Base-by-base conservation (phyloP, 2,329 filamentous ascomycete species). In the Bipolaris cookei region DNA sequence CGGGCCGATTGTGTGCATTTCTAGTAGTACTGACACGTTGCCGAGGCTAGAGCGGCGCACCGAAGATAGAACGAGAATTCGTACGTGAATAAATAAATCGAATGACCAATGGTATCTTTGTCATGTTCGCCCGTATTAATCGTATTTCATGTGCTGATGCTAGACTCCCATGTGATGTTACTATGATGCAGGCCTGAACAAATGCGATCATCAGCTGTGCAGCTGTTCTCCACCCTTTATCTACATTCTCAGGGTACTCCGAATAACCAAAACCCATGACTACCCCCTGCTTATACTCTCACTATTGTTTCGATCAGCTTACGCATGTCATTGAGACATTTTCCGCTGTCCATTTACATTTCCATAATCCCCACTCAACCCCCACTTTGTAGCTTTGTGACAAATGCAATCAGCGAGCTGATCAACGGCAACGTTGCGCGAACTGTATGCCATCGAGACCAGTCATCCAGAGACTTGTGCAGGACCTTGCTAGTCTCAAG, bases 401-500 rank as follows among this genome's bases (percentile, higher is more conserved):
- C 32, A 20, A 54, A 48, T 7, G 44, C 51, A n/a, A 37, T 28
- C 38, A 49, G 23, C 3, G 30, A 37, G 3, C 44, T 44, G n/a
- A 54, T 34, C 13, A 54, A 14, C 11, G 44, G 37, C 10, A 54
- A 11, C 8, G 51, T 54, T 6, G 51, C 44, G 5, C 51, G 43
- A 28, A 54, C 37, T 32, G 28, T 14, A 30, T 54, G 51, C 37
- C 44, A 43, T 13, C 44, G 44, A 38, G n/a, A 43, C 51, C 51
- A 54, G 18, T 32, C 35, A 30, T 54, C 51, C 14, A 54, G n/a
- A 4, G 18, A 23, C 28, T 35, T 25, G 10, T 54, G 44, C 44
- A 54, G 37, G 25, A 6, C 38, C n/a, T n/a, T 35, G n/a, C 13
- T 41, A 8, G 25, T 44, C 5, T 28, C 10, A 6, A 20, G 18